A percentile compares a stretch with the other conserved stretches of the same genome.
Conservation (phyloP, 305 asterid genomes). For the Fraxinus latifolia region DNA sequence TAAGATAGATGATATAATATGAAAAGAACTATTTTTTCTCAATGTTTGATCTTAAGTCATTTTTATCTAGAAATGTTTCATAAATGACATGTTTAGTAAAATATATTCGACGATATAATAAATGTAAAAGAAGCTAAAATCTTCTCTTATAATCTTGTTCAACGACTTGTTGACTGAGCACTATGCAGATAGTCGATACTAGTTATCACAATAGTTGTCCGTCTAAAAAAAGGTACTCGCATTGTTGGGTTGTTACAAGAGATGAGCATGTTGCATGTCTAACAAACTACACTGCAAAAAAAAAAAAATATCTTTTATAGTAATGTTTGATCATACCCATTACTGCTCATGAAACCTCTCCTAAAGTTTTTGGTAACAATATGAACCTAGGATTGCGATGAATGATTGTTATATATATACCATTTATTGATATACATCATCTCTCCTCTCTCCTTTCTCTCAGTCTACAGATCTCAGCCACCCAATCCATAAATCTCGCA, state of each 20-base stretch:
- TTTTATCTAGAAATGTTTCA: neutral
- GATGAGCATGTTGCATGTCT: neutral
- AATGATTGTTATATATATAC: neutral
- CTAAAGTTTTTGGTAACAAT: neutral
- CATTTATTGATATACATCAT: neutral
- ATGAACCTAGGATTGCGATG: neutral
- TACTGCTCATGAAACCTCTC: neutral
- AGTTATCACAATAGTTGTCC: no score
- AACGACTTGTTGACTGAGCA: neutral
- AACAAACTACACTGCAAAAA: neutral
- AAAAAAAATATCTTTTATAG: neutral
- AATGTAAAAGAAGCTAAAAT: neutral
- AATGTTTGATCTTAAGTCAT: neutral
- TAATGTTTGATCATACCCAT: neutral
- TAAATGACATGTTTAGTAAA: neutral
- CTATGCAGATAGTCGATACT: neutral
- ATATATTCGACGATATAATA: neutral
- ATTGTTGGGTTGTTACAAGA: neutral
- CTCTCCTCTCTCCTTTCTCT: neutral
- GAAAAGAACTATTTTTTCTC: neutral
- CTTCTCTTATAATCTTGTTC: neutral
- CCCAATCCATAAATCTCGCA: neutral
- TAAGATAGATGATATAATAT: neutral
- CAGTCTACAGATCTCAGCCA: neutral
- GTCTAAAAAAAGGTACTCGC: neutral